Evolutionary conservation across 331 rosid species (phyloP).

Genomic region (Malus hybrid): DNA sequence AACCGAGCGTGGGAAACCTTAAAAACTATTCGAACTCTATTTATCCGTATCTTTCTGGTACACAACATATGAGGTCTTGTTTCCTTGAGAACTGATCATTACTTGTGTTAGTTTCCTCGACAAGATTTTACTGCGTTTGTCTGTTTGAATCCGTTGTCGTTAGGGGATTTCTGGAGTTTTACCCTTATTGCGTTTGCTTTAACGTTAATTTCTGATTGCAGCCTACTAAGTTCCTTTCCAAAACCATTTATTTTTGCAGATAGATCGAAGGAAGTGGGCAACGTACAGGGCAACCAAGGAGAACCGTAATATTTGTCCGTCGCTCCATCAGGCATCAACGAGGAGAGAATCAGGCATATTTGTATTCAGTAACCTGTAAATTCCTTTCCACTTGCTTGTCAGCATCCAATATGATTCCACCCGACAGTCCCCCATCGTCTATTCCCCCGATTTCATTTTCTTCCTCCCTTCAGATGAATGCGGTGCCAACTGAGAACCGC

Average conservation of each 20-base stretch:
- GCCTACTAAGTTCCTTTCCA: neutral
- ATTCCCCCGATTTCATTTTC: neutral
- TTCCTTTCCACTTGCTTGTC: neutral
- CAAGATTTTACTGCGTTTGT: too few relatives aligned
- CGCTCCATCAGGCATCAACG: neutral
- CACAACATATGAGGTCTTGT: too few relatives aligned
- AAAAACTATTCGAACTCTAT: too few relatives aligned
- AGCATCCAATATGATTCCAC: neutral
- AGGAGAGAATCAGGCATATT: neutral
- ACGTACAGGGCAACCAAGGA: neutral
- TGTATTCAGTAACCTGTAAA: neutral
- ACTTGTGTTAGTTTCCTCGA: too few relatives aligned
- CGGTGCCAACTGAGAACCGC: neutral
- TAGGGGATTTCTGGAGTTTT: too few relatives aligned
- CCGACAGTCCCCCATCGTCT: neutral
- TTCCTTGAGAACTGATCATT: too few relatives aligned
- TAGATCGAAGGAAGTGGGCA: conserved; percentile 8
- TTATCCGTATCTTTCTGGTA: too few relatives aligned
- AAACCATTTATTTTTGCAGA: conserved; percentile 15
- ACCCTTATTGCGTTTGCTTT: too few relatives aligned
- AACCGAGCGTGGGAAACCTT: too few relatives aligned
- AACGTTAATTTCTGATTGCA: neutral
- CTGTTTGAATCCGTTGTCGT: too few relatives aligned
- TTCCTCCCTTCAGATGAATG: neutral
- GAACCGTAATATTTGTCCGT: too few relatives aligned